Base-by-base conservation (phyloP, 2,329 filamentous ascomycete genomes). In the Epichloe sibirici region DNA sequence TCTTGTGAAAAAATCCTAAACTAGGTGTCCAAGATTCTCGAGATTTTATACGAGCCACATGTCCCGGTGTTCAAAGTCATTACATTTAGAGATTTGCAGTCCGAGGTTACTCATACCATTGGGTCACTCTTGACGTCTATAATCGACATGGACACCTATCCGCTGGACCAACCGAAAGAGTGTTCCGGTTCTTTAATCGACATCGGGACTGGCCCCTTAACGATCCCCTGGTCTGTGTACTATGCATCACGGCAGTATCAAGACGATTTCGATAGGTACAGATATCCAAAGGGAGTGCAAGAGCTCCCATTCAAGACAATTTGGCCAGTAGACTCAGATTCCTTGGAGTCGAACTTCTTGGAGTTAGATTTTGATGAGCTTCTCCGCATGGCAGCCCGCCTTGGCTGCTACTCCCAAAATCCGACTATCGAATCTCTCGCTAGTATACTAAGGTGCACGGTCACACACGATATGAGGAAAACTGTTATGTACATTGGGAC, bases 41-140 rank as follows among this genome's bases (percentile, higher is more conserved):
- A 70, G 46, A 57, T 70, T 5, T 57, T 70, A 4, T 70, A 69
- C 35, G 67, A 70, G 28, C 66, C 67, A 1, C 62, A 67, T 0
- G 52, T 62, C 0, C 61, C 66, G 1, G 69, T 65, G 63, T 68
- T 70, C 53, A 69, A 69, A 50, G 45, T 65, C 5, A 64, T 68
- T 15, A 45, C 61, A 0, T 1, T 11, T 4, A 15, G 15, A 1
- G 43, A 48, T 1, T 4, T 52, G 17, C 57, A 62, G 13, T 11
- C 47, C 9, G 35, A 51, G 7, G 53, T 66, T 5, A 55, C 53
- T 0, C 11, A 50, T 0, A 55, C 50, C 25, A 54, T 69, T 4
- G 45, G 61, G 15, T 38, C 53, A 3, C 45, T 57, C 15, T 40
- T 70, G 2, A 48, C 56, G 5, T 15, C 48, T 1, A 49, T 65